Percentiles rank a stretch among this genome's conserved stretches.
Conservation (phyloP, 1,139 yeast species). For the Meyerozyma guilliermondii region DNA sequence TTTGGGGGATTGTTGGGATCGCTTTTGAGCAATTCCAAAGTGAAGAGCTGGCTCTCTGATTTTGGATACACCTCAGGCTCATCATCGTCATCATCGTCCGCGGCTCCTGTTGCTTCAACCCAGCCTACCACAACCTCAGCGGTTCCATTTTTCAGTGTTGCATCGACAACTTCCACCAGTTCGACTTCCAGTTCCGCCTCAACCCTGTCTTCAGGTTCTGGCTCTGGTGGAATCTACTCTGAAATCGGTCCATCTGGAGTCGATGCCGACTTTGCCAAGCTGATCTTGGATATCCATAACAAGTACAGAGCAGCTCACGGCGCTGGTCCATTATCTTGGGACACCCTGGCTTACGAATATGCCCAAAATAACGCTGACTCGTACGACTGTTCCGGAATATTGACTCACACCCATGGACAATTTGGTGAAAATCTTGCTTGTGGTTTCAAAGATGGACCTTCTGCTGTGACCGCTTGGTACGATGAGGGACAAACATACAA, state of each 20-base stretch:
- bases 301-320: constrained; percentile 18
- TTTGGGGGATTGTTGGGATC: constrained; percentile 8
- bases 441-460: constrained; percentile 16
- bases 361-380: constrained; percentile 19
- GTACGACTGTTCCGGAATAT: constrained; percentile 21
- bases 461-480: constrained; percentile 22
- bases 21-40: constrained; percentile 6
- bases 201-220: background rate
- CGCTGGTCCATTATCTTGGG: constrained; percentile 19
- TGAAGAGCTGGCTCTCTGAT: constrained; percentile 8
- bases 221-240: background rate
- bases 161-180: background rate
- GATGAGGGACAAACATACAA: constrained; percentile 17
- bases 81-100: background rate
- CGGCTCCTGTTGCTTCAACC: background rate
- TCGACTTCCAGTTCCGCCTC: background rate
- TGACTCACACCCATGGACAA: constrained; percentile 21
- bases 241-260: constrained; percentile 7
- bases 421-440: constrained; percentile 24
- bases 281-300: constrained; percentile 20
- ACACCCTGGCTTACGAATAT: constrained; percentile 15
- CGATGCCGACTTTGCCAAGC: constrained; percentile 15
- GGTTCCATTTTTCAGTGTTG: background rate
- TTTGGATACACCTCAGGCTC: constrained; percentile 6
- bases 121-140: background rate